Base-by-base conservation (phyloP, 768 basidiomycete species). In the Termitomyces sp. region DNA sequence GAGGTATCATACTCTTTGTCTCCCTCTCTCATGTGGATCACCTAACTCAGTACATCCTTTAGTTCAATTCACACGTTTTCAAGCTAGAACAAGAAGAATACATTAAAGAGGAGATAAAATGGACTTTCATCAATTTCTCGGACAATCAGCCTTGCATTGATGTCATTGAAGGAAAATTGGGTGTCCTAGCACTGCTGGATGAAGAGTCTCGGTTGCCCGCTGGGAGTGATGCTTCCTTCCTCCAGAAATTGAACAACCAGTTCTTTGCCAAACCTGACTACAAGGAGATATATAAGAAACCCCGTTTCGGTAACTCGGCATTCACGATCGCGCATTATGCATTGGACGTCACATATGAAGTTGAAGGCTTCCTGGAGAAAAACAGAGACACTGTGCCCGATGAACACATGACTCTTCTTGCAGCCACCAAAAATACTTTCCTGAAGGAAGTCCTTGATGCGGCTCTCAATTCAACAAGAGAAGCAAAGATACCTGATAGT, bases 41-140 rank as follows among this genome's bases (percentile, higher is more conserved):
- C 22, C 26, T n/a, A 20, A 46, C 51, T 44, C 50, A 65, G 54
- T 64, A 13, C 46, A 54, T 55, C 35, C 35, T 40, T 10, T 56
- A 97, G 92, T 99, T 99, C 78, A 98, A 98, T 66, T 97, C 96
- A 1, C 97, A 99, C 69, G 97, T 99, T 50, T 94, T 94, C 84
- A 95, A 98, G 79, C 85, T 99, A 43, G 97, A 99, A 70, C 97
- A 99, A 77, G 97, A 98, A 70, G 97, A 99, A 74, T 99, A 99
- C 68, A 86, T 98, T 53, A 92, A 96, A 63, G 97, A 99, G 70
- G 81, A 97, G 72, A 99, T 99, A 70, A 94, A 97, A 70, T 99
- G 97, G 97, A 98, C 92, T 9, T 98, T 98, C 74, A 99, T 99
- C 70, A 96, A 98, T 67, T 99, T 97, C 72, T 92, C 92, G 10